Evolutionary conservation across 805 yeast genomes (phyloP).

Genomic region (Yarrowia bubula): DNA sequence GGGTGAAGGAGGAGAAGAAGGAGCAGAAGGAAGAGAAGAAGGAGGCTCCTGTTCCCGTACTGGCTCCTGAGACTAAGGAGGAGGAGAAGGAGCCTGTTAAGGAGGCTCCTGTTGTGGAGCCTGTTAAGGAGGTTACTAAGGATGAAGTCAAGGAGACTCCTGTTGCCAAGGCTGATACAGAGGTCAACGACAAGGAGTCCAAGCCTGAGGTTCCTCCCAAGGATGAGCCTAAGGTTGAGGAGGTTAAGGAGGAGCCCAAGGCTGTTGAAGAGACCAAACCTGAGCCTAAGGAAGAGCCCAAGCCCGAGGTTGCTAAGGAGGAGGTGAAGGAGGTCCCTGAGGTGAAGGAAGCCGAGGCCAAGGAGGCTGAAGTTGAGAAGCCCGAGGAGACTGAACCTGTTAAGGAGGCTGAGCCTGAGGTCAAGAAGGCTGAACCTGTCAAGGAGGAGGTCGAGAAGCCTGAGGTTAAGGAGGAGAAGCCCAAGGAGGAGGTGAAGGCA

Average conservation of each 20-base stretch:
- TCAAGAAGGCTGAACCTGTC: slow-evolving; percentile 27
- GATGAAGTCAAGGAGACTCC: slow-evolving; percentile 24
- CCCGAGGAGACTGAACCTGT: slow-evolving; percentile 36
- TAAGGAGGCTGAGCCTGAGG: slow-evolving; percentile 29
- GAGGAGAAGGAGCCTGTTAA: slow-evolving; percentile 25
- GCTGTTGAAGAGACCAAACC: neutral
- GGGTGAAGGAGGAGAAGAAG: neutral
- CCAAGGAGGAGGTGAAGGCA: neutral
- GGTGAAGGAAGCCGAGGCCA: neutral
- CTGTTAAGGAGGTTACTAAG: neutral
- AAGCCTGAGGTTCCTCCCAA: neutral
- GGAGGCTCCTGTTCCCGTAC: slow-evolving; percentile 10
- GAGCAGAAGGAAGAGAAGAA: slow-evolving; percentile 37
- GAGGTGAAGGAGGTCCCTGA: neutral
- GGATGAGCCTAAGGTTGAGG: neutral
- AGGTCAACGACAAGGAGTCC: neutral
- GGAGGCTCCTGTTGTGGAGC: neutral
- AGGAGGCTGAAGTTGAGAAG: neutral
- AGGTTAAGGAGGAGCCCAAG: neutral
- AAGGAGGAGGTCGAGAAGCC: slow-evolving; percentile 23
- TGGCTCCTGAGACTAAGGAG: slow-evolving; percentile 29
- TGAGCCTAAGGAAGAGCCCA: neutral
- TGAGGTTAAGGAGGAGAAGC: neutral
- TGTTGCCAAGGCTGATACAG: too few relatives aligned
- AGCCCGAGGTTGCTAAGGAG: neutral